Evolutionary conservation across 2,329 filamentous ascomycete species (phyloP), one percentile per base, ranked within the genome.

Genomic region (Penicillium sp.): DNA sequence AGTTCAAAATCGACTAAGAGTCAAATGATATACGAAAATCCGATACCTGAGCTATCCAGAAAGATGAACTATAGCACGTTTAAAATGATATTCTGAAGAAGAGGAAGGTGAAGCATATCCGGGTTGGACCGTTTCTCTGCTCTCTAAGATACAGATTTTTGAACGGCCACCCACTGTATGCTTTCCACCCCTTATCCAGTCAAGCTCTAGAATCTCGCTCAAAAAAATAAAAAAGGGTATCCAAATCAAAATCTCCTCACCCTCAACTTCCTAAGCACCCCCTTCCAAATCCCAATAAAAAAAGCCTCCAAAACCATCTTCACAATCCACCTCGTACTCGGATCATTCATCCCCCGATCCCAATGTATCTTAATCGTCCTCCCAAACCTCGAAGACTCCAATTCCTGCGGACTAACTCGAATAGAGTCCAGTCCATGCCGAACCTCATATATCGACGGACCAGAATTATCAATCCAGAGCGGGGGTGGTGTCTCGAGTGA

Each of bases 381-480:
- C 7, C 66, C 66, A 35, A 68, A 64, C 7, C 61, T 55, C 35
- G 65, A 63, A 22, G 42, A 35, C 54, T 67, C 66, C 45, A 68
- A 38, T 4, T 65, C 63, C 30, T 64, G 61, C 7, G 55, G 49
- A 37, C 47, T 58, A 15, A 68, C 60, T 1, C 56, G 53, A 42
- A 68, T 67, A 10, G 56, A 66, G 17, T 63, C 56, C 5, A 50
- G 13, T 8, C 65, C 66, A 50, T 68, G 63, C 5, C 66, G 60
- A 19, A 68, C 50, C 38, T 68, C 66, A 30, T 68, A 68, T 17
- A 63, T 4, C 4, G 59, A 33, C 3, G 66, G 66, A 2, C 66
- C 65, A 9, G 66, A 68, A 37, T 63, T 68, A 40, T 68, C 66
- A 44, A 68, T 64, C 65, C 66, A 68, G 0, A 68, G 9, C 4